These are phyloP conservation scores for Penicillium cosmopolitanum DNA, from an alignment of 495 filamentous ascomycete species.

Conservation along the genomic window DNA sequence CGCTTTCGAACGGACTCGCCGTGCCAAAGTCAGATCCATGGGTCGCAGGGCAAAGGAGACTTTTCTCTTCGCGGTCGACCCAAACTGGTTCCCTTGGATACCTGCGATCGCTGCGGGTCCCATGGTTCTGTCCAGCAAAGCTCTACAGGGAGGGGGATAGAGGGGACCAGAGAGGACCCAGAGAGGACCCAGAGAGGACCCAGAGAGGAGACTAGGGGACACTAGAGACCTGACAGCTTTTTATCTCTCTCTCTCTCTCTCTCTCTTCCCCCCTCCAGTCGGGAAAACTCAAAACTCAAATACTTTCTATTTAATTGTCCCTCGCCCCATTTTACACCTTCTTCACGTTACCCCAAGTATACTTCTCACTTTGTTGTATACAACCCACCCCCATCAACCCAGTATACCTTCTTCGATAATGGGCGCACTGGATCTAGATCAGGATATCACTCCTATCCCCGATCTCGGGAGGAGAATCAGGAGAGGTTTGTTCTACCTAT, in stretches of 20 bases:
- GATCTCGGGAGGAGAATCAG: slow-evolving; percentile 79
- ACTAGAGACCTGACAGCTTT: slow-evolving; percentile 14
- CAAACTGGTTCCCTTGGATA: slow-evolving; percentile 1
- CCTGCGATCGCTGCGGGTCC: slow-evolving; percentile 27
- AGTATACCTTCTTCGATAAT: slow-evolving; percentile 12
- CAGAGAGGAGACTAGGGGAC: neutral
- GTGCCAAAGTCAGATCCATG: slow-evolving; percentile 23
- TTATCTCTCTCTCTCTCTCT: slow-evolving; percentile 6
- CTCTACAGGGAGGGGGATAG: slow-evolving; percentile 8
- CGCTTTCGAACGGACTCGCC: slow-evolving; percentile 25
- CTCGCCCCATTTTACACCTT: neutral
- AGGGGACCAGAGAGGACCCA: neutral
- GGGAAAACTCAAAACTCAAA: slow-evolving; percentile 6
- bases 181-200: neutral
- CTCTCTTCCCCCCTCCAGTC: slow-evolving; percentile 7
- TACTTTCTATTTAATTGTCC: slow-evolving; percentile 8
- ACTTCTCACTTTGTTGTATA: neutral
- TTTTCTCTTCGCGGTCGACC: slow-evolving; percentile 10
- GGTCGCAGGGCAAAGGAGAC: slow-evolving; percentile 19
- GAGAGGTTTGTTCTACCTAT: slow-evolving; percentile 63
- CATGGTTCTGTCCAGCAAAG: slow-evolving; percentile 24
- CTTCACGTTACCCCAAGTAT: slow-evolving; percentile 7
- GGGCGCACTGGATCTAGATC: slow-evolving; percentile 34
- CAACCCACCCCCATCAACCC: no score
- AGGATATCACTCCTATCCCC: slow-evolving; percentile 42